These are phyloP conservation scores for Gossypium aridum DNA, from an alignment of 441 rosid genomes.

Conservation along the genomic window DNA sequence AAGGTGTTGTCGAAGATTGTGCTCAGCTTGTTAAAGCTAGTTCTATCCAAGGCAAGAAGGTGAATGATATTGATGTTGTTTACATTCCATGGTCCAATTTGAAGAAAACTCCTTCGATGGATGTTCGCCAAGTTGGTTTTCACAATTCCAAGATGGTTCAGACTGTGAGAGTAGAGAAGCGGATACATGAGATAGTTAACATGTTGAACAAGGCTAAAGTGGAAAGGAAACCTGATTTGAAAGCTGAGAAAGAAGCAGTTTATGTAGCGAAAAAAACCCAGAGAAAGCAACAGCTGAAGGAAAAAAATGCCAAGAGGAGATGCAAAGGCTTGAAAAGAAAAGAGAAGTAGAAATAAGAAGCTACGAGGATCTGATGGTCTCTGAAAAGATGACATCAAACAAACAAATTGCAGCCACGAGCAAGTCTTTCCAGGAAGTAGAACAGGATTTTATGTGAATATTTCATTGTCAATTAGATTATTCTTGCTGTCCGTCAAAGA, in stretches of 20 bases:
- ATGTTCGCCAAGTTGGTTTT: slow-evolving; percentile 27
- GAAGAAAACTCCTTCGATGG: slow-evolving; percentile 96
- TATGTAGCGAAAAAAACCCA: slow-evolving; percentile 81
- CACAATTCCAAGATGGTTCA: slow-evolving; percentile 35
- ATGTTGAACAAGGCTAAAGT: slow-evolving; percentile 23
- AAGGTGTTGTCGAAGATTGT: slow-evolving; percentile 85
- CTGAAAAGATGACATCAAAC: slow-evolving; percentile 89
- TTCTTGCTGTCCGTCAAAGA: slow-evolving; percentile 7
- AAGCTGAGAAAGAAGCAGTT: slow-evolving; percentile 90
- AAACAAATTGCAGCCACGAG: slow-evolving; percentile 71
- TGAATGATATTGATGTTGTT: slow-evolving; percentile 85
- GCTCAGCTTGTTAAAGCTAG: slow-evolving; percentile 96
- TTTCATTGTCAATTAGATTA: slow-evolving; percentile 4
- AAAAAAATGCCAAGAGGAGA: slow-evolving; percentile 47
- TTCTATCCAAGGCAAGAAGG: slow-evolving; percentile 96
- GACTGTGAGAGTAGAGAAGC: slow-evolving; percentile 87
- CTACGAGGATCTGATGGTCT: slow-evolving; percentile 34
- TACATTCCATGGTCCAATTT: slow-evolving; percentile 93
- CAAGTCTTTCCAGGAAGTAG: slow-evolving; percentile 89
- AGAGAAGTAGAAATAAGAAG: slow-evolving; percentile 83
- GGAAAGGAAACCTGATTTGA: slow-evolving; percentile 83
- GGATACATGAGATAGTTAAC: slow-evolving; percentile 52
- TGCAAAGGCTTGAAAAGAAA: slow-evolving; percentile 7
- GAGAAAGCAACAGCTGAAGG: slow-evolving; percentile 56
- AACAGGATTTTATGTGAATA: slow-evolving; percentile 88